Percentiles rank a stretch among this genome's conserved stretches.
phyloP scores from a whole-genome alignment of 2,329 filamentous ascomycete species.

The Phaeophleospora eucalypticola region DNA sequence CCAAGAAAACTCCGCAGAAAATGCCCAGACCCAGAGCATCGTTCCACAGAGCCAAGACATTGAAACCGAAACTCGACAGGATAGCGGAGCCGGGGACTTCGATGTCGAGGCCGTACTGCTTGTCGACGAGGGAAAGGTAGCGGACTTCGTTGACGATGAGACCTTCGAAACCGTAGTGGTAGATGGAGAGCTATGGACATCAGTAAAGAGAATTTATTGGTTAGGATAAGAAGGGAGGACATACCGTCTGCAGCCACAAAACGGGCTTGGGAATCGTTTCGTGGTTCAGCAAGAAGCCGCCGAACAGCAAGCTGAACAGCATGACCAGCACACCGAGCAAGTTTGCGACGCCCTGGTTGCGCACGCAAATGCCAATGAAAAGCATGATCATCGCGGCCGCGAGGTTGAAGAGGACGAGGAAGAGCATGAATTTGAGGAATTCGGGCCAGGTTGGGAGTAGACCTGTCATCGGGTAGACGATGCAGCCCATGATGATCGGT shows the following conservation, averaged over 20 bases:
- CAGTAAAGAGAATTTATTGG: slow-evolving; percentile 19
- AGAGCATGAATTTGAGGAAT: slow-evolving; percentile 87
- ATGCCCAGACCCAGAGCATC: slow-evolving; percentile 78
- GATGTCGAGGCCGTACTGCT: slow-evolving; percentile 94
- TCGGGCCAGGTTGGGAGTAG: slow-evolving; percentile 75
- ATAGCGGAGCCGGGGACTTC: slow-evolving; percentile 93
- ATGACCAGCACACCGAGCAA: slow-evolving; percentile 92
- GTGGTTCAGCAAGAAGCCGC: slow-evolving; percentile 89
- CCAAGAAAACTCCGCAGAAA: slow-evolving; percentile 76
- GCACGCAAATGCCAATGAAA: slow-evolving; percentile 94
- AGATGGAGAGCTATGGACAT: slow-evolving; percentile 70
- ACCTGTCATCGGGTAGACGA: slow-evolving; percentile 97
- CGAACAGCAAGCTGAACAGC: slow-evolving; percentile 94
- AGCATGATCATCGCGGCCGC: slow-evolving; percentile 90
- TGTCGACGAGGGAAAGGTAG: slow-evolving; percentile 81
- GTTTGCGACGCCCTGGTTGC: slow-evolving; percentile 86
- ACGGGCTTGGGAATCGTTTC: slow-evolving; percentile 83
- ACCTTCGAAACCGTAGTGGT: slow-evolving; percentile 95
- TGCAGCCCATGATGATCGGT: slow-evolving; percentile 89
- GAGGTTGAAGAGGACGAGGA: slow-evolving; percentile 92
- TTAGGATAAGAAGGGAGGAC: slow-evolving; percentile 27
- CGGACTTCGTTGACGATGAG: slow-evolving; percentile 96
- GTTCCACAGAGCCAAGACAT: slow-evolving; percentile 78
- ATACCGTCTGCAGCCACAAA: slow-evolving; percentile 79
- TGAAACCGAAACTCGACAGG: slow-evolving; percentile 88